These are phyloP conservation scores for Salix brachista DNA, from an alignment of 345 rosid species.

Conservation along the genomic window DNA sequence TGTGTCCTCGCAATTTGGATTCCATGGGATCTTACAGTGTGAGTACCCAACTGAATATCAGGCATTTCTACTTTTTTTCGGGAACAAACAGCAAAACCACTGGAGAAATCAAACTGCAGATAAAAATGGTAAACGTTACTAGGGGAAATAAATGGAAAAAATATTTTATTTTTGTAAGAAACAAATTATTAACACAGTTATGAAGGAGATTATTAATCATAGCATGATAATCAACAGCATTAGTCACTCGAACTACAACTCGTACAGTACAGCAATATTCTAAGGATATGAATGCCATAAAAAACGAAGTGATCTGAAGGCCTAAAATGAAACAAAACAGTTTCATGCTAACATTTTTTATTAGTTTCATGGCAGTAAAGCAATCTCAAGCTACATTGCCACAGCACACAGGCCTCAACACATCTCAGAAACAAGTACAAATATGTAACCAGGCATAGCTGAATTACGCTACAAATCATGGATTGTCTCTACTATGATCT, in stretches of 20 bases:
- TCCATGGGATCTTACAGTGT: constrained; percentile 77
- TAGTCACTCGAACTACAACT: too few species aligned
- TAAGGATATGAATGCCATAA: neutral
- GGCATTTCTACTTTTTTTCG: constrained; percentile 41
- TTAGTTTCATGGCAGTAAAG: too few species aligned
- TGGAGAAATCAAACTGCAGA: neutral
- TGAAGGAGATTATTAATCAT: neutral
- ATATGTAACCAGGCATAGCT: too few species aligned
- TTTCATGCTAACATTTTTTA: too few species aligned
- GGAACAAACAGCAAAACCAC: neutral
- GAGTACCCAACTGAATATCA: constrained; percentile 66
- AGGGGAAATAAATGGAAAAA: neutral
- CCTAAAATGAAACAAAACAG: too few species aligned
- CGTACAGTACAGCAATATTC: too few species aligned
- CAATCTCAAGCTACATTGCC: too few species aligned
- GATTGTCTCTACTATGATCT: too few species aligned
- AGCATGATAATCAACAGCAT: neutral
- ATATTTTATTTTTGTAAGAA: neutral
- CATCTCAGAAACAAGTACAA: too few species aligned
- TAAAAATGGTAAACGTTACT: neutral
- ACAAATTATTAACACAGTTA: neutral
- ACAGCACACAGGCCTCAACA: too few species aligned
- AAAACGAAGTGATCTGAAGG: neutral
- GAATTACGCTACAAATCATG: too few species aligned
- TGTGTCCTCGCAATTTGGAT: constrained; percentile 60